These are phyloP conservation scores for Tricholoma saponaceum DNA, from an alignment of 768 basidiomycete species.

Conservation along the genomic window DNA sequence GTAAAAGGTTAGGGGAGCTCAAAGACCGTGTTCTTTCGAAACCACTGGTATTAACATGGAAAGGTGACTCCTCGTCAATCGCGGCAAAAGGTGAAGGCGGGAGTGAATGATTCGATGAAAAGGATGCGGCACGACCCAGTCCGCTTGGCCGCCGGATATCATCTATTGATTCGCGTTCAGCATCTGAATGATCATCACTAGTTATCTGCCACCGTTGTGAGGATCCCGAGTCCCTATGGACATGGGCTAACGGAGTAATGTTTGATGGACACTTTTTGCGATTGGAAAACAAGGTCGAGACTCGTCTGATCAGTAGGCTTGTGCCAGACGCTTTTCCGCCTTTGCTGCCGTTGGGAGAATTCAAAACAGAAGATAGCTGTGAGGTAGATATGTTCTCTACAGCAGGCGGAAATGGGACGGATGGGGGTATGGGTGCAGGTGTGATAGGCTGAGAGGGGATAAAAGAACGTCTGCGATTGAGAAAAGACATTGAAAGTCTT, in stretches of 20 bases:
- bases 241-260: conserved; percentile 5
- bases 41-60: conserved; percentile 5
- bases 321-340: conserved; percentile 7
- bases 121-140: conserved; percentile 34
- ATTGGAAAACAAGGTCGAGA: conserved; percentile 19
- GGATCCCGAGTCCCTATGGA: background rate
- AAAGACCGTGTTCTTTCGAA: conserved; percentile 25
- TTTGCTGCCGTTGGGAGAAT: conserved; percentile 1
- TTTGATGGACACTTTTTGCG: conserved; percentile 12
- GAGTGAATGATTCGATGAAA: conserved; percentile 30
- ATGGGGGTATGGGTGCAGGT: background rate
- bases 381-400: conserved; percentile 12
- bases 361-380: conserved; percentile 4
- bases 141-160: conserved; percentile 46
- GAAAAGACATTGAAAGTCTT: background rate
- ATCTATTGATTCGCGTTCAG: conserved; percentile 22
- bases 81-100: conserved; percentile 30
- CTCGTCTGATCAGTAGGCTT: conserved; percentile 19
- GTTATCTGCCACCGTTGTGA: conserved; percentile 9
- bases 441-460: conserved; percentile 1
- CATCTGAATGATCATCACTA: conserved; percentile 8
- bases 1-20: conserved; percentile 36
- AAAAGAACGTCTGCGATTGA: conserved; percentile 10
- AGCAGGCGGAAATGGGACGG: conserved; percentile 15
- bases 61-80: conserved; percentile 16